Evolutionary conservation across 768 basidiomycete species (phyloP).

Genomic region (Phanerochaete sordida): DNA sequence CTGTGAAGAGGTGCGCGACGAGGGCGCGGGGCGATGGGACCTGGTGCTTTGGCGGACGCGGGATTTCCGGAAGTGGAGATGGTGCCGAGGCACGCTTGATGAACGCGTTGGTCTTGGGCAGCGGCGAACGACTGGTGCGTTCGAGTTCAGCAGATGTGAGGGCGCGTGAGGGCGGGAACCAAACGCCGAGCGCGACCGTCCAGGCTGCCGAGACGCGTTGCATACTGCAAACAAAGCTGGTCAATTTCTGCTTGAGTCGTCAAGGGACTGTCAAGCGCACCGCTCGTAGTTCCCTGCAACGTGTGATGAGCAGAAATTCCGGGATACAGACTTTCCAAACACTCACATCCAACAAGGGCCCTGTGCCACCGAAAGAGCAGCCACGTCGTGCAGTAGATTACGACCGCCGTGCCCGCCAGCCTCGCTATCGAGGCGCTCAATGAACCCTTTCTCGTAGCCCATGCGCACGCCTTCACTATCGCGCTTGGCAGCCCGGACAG

Average conservation of each 20-base stretch:
- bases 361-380: slow-evolving; percentile 45
- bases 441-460: too few species aligned
- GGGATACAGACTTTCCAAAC: background rate
- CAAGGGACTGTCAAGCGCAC: slow-evolving; percentile 20
- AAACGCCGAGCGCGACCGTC: slow-evolving; percentile 34
- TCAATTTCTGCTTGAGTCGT: background rate
- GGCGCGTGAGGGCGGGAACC: slow-evolving; percentile 25
- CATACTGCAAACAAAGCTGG: slow-evolving; percentile 15
- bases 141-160: slow-evolving; percentile 22
- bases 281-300: slow-evolving; percentile 24
- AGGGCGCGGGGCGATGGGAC: background rate
- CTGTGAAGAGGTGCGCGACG: slow-evolving; percentile 4
- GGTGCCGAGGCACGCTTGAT: slow-evolving; percentile 25
- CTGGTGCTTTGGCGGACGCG: background rate
- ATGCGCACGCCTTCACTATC: background rate
- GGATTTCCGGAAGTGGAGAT: background rate
- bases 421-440: too few species aligned
- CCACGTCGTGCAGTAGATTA: slow-evolving; percentile 26
- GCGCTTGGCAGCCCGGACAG: background rate
- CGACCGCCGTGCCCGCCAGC: slow-evolving; percentile 11
- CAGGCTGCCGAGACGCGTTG: slow-evolving; percentile 33
- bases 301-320: background rate
- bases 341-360: slow-evolving; percentile 35
- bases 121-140: slow-evolving; percentile 35
- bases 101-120: slow-evolving; percentile 39